Conservation (phyloP, 1,139 yeast species). For the Geotrichum cucujoidarum region DNA sequence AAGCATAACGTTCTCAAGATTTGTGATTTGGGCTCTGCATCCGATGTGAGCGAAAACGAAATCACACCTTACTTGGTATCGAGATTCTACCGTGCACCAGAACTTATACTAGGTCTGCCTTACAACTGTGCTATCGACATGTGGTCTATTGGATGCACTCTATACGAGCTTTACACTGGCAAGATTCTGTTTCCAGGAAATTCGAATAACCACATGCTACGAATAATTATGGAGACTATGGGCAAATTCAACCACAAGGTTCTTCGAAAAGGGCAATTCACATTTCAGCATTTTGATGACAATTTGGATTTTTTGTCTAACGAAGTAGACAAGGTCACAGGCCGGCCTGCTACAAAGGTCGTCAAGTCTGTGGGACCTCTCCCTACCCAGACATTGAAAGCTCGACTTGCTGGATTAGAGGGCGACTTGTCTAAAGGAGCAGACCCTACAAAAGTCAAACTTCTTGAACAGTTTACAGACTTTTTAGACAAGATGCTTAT, state of each 20-base stretch:
- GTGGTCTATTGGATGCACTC: background rate
- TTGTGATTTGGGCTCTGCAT: background rate
- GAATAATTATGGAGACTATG: constrained; percentile 8
- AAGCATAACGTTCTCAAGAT: constrained; percentile 81
- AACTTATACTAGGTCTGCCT: background rate
- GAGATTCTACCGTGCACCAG: background rate
- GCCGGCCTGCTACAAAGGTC: constrained; percentile 24
- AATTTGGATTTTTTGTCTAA: constrained; percentile 30
- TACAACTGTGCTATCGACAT: background rate
- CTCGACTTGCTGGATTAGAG: constrained; percentile 21
- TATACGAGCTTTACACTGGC: background rate
- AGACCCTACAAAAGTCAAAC: constrained; percentile 7
- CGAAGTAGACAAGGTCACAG: constrained; percentile 30
- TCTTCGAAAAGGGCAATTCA: constrained; percentile 31
- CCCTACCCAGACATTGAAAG: constrained; percentile 23
- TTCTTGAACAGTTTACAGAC: constrained; percentile 39
- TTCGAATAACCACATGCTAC: background rate
- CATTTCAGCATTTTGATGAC: constrained; percentile 32
- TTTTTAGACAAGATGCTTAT: constrained; percentile 64
- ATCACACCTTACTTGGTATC: background rate
- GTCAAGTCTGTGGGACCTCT: constrained; percentile 23
- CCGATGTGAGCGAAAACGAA: background rate
- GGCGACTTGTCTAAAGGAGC: background rate
- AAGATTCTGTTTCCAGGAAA: background rate
- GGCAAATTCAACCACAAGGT: constrained; percentile 35